These are phyloP conservation scores for Gossypium turneri DNA, from an alignment of 345 rosid species.

Conservation along the genomic window DNA sequence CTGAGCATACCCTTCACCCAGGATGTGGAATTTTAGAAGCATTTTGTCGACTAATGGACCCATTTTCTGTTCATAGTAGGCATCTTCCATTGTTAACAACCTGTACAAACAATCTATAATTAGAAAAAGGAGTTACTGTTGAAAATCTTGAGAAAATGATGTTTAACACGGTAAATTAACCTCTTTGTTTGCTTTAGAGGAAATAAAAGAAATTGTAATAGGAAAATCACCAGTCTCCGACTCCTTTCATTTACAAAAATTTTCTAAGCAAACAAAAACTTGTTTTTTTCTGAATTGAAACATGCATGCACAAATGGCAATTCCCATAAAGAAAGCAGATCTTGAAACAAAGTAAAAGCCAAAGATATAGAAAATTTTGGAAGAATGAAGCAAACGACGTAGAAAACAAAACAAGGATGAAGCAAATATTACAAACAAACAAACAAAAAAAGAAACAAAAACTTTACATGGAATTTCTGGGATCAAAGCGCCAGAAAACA, in stretches of 20 bases:
- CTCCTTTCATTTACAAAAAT: neutral
- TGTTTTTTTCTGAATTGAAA: neutral
- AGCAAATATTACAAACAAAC: neutral
- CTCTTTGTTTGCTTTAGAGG: neutral
- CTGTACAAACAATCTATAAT: slow-evolving; percentile 35
- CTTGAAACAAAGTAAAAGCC: slow-evolving; percentile 13
- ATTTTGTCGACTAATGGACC: slow-evolving; percentile 41
- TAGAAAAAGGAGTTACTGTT: neutral
- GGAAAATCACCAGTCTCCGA: neutral
- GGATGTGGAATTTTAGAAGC: slow-evolving; percentile 53
- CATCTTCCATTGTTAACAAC: slow-evolving; percentile 74
- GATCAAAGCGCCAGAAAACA: slow-evolving; percentile 74
- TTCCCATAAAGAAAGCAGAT: neutral
- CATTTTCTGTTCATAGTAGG: slow-evolving; percentile 55
- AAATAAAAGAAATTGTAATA: neutral
- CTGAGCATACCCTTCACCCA: slow-evolving; percentile 78
- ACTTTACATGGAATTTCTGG: slow-evolving; percentile 62
- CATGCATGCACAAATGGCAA: slow-evolving; percentile 6
- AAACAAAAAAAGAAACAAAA: neutral
- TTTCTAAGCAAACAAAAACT: neutral
- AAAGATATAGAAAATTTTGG: neutral
- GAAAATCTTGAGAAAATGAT: neutral
- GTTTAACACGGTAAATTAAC: neutral
- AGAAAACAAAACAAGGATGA: neutral
- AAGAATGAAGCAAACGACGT: slow-evolving; percentile 9